Evolutionary conservation across 306 rosid genomes (phyloP).

Genomic region (Lagenaria siceraria): DNA sequence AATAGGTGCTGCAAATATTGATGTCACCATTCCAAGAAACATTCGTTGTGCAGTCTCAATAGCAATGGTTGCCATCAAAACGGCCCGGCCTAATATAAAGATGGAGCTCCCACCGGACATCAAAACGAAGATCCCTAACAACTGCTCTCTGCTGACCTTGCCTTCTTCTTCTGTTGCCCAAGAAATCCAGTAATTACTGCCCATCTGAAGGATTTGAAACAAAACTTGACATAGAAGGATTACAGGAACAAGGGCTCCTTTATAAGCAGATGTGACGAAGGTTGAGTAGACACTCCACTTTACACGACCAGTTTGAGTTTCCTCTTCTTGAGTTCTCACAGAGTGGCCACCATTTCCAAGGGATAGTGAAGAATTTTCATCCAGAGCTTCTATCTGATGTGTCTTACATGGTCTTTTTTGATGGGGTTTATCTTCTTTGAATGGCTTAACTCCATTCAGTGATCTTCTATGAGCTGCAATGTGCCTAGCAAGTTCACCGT

Average conservation of each 20-base stretch:
- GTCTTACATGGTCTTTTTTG: slow-evolving; percentile 21
- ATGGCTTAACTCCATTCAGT: slow-evolving; percentile 39
- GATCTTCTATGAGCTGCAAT: slow-evolving; percentile 73
- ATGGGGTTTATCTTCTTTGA: slow-evolving; percentile 27
- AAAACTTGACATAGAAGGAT: slow-evolving; percentile 74
- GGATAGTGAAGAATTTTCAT: slow-evolving; percentile 25
- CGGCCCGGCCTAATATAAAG: slow-evolving; percentile 76
- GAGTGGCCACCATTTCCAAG: slow-evolving; percentile 17
- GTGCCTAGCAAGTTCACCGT: slow-evolving; percentile 60
- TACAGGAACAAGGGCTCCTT: slow-evolving; percentile 71
- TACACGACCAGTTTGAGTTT: slow-evolving; percentile 68
- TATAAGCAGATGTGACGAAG: slow-evolving; percentile 59
- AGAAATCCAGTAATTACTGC: slow-evolving; percentile 91
- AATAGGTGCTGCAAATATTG: slow-evolving; percentile 75
- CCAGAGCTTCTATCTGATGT: slow-evolving; percentile 44
- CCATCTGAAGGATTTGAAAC: slow-evolving; percentile 76
- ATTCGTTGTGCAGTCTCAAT: slow-evolving; percentile 67
- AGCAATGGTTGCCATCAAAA: slow-evolving; percentile 58
- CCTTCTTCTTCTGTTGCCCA: slow-evolving; percentile 66
- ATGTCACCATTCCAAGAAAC: slow-evolving; percentile 59
- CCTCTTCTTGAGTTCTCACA: slow-evolving; percentile 47
- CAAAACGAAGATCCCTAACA: slow-evolving; percentile 47
- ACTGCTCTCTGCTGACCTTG: slow-evolving; percentile 25
- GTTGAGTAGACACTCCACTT: slow-evolving; percentile 84
- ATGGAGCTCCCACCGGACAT: slow-evolving; percentile 76